Evolutionary conservation across 495 filamentous ascomycete species (phyloP).

Genomic region (Hypomontagnella monticulosa): DNA sequence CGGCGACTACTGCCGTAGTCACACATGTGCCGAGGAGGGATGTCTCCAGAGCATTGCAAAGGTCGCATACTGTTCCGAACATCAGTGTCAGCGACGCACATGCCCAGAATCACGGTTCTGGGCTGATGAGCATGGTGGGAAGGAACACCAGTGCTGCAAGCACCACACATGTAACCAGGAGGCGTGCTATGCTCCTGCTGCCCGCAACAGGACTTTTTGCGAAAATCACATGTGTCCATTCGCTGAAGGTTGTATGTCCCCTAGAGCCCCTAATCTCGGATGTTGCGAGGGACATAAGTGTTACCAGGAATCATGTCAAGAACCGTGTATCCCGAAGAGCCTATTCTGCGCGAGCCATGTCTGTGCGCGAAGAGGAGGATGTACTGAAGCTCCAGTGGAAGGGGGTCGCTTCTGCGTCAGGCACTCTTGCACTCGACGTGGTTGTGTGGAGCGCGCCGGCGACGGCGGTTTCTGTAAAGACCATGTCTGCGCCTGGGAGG

Average conservation of each 20-base stretch:
- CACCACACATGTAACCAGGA: slow-evolving; percentile 27
- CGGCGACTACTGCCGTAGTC: slow-evolving; percentile 18
- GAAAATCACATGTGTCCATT: slow-evolving; percentile 30
- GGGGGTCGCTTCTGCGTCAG: slow-evolving; percentile 18
- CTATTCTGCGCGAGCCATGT: slow-evolving; percentile 25
- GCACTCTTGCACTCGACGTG: slow-evolving; percentile 21
- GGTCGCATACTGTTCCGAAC: slow-evolving; percentile 23
- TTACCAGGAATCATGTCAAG: slow-evolving; percentile 5
- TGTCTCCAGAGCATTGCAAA: slow-evolving; percentile 14
- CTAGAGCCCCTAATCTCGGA: slow-evolving; percentile 11
- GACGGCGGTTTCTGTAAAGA: slow-evolving; percentile 30
- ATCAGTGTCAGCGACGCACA: slow-evolving; percentile 30
- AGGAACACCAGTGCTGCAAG: slow-evolving; percentile 31
- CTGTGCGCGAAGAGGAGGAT: slow-evolving; percentile 21
- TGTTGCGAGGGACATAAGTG: slow-evolving; percentile 30
- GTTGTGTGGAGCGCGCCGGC: slow-evolving; percentile 23
- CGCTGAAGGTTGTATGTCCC: slow-evolving; percentile 14
- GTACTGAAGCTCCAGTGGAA: slow-evolving; percentile 23
- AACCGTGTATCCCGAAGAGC: slow-evolving; percentile 24
- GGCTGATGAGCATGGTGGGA: slow-evolving; percentile 9
- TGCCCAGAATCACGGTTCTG: slow-evolving; percentile 31
- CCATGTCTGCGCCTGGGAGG: slow-evolving; percentile 33
- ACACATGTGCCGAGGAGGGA: slow-evolving; percentile 26
- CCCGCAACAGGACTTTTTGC: slow-evolving; percentile 30
- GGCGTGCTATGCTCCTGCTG: slow-evolving; percentile 16